Evolutionary conservation across 139 green algal species (phyloP).

Genomic region (Microglena sp.): DNA sequence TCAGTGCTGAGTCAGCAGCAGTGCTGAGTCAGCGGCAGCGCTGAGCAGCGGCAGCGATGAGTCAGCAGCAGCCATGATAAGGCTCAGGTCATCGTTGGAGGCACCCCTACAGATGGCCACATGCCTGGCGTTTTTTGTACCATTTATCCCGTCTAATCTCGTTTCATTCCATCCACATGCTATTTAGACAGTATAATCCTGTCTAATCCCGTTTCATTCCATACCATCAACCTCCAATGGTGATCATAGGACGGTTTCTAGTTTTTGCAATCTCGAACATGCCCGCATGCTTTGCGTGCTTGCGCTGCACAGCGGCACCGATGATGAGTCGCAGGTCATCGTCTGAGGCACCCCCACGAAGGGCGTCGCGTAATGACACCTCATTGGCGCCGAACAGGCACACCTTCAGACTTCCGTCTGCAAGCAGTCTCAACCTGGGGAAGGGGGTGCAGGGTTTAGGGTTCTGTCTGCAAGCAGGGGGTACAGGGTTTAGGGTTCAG

Average conservation of each 20-base stretch:
- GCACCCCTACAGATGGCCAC: no score
- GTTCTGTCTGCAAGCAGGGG: no score
- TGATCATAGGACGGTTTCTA: constrained; percentile 90
- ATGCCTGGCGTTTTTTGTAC: no score
- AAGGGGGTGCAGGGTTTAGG: background rate
- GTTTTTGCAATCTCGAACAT: constrained; percentile 83
- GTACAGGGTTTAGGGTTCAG: no score
- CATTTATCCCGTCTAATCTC: no score
- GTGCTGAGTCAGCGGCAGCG: no score
- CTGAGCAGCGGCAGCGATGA: no score
- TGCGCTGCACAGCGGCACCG: constrained; percentile 72
- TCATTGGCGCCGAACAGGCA: constrained; percentile 94
- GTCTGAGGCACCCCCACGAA: constrained; percentile 75
- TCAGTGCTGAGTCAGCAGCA: no score
- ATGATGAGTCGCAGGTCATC: constrained; percentile 77
- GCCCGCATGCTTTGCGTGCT: constrained; percentile 78
- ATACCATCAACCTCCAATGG: constrained; percentile 80
- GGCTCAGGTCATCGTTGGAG: no score
- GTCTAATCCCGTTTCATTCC: constrained; percentile 15
- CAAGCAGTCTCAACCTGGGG: constrained; percentile 77
- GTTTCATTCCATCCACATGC: no score
- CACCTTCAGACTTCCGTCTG: constrained; percentile 93
- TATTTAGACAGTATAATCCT: background rate
- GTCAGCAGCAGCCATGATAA: no score
- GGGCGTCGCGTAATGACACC: constrained; percentile 73